phyloP scores from a whole-genome alignment of 2,329 filamentous ascomycete species.

The Gnomoniopsis sp. region DNA sequence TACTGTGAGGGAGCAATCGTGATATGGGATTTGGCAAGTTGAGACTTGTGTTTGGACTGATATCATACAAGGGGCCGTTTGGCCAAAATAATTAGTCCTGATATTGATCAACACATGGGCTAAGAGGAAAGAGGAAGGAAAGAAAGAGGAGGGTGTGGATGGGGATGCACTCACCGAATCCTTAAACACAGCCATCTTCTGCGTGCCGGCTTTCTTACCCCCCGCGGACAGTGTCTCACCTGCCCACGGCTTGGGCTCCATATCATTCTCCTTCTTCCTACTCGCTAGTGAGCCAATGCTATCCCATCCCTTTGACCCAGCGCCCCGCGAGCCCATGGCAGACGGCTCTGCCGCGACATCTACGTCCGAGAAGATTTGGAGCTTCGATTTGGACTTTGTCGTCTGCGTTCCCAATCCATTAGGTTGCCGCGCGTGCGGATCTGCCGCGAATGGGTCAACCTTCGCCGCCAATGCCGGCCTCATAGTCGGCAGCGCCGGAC shows the following conservation, averaged over 20 bases:
- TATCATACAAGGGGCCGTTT: conserved; percentile 45
- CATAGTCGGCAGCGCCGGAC: conserved; percentile 80
- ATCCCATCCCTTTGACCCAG: conserved; percentile 76
- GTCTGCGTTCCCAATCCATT: conserved; percentile 44
- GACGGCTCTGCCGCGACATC: conserved; percentile 57
- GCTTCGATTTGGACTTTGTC: conserved; percentile 72
- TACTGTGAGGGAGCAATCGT: conserved; percentile 67
- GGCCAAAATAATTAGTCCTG: conserved; percentile 81
- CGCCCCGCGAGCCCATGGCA: conserved; percentile 48
- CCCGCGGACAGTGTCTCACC: conserved; percentile 87
- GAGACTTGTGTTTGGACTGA: conserved; percentile 57
- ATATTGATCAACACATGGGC: conserved; percentile 78
- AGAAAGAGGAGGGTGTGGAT: conserved; percentile 32
- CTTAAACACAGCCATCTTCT: conserved; percentile 91
- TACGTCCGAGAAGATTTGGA: conserved; percentile 85
- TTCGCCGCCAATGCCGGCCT: conserved; percentile 83
- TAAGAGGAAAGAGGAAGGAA: conserved; percentile 32
- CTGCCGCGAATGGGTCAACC: conserved; percentile 72
- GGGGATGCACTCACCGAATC: conserved; percentile 72
- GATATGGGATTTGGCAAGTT: conserved; percentile 60
- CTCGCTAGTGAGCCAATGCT: conserved; percentile 83
- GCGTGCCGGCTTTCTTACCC: conserved; percentile 70
- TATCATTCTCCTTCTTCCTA: conserved; percentile 87
- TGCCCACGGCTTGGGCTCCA: conserved; percentile 85
- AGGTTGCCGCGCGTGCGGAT: conserved; percentile 62